Conservation (phyloP, 805 yeast species). For the Schwanniomyces sp. region DNA sequence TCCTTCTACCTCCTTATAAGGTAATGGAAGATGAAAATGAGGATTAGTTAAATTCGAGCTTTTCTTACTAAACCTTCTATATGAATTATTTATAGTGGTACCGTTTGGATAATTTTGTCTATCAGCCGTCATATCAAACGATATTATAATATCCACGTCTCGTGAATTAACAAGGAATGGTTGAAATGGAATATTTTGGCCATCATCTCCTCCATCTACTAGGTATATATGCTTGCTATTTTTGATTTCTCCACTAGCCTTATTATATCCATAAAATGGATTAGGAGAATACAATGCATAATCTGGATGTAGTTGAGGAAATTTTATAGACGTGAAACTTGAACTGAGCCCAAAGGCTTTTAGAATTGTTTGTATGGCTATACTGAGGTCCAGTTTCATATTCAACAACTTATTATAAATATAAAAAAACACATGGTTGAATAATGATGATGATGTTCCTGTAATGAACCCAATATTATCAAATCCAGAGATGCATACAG, state of each 20-base stretch:
- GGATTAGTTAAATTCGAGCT: constrained; percentile 10
- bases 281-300: constrained; percentile 63
- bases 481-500: constrained; percentile 50
- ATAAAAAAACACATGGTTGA: constrained; percentile 53
- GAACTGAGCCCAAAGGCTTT: constrained; percentile 45
- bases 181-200: constrained; percentile 48
- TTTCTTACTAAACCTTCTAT: constrained; percentile 28
- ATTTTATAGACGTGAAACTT: constrained; percentile 18
- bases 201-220: constrained; percentile 52
- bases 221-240: constrained; percentile 23
- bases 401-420: constrained; percentile 41
- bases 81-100: constrained; percentile 43
- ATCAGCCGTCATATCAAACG: constrained; percentile 53
- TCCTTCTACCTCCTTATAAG: neutral
- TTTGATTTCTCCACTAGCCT: constrained; percentile 8
- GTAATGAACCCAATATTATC: constrained; percentile 62
- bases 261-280: constrained; percentile 47
- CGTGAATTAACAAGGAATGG: constrained; percentile 40
- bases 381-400: constrained; percentile 28
- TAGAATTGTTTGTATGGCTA: constrained; percentile 37
- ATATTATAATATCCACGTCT: constrained; percentile 37
- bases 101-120: constrained; percentile 59
- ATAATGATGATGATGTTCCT: constrained; percentile 64
- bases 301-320: constrained; percentile 47
- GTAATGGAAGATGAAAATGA: constrained; percentile 5